Percentiles rank a stretch among this genome's conserved stretches.
phyloP scores from a whole-genome alignment of 2,329 filamentous ascomycete species.

The Cercospora brassicicola region DNA sequence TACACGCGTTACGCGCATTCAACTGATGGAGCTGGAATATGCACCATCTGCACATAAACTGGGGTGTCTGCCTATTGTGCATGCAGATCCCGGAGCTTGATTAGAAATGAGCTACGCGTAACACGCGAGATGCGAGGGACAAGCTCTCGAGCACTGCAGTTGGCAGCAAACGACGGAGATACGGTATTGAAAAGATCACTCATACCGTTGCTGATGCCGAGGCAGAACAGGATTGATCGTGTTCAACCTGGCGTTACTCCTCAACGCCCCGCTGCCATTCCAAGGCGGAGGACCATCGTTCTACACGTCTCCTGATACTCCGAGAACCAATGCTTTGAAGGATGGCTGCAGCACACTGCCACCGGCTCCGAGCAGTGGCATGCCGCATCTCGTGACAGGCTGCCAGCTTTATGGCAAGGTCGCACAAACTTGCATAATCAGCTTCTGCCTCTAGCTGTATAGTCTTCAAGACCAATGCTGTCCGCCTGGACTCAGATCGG shows the following conservation, averaged over 20 bases:
- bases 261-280: background rate
- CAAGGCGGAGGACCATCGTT: background rate
- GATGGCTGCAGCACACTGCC: background rate
- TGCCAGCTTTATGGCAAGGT: background rate
- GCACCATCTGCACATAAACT: background rate
- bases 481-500: slow-evolving; percentile 9
- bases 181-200: background rate
- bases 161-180: background rate
- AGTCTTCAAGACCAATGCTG: background rate
- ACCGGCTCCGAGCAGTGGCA: background rate
- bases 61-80: slow-evolving; percentile 3
- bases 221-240: background rate
- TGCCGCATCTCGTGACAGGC: background rate
- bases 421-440: background rate
- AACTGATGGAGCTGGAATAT: background rate
- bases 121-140: background rate
- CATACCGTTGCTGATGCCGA: background rate
- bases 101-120: slow-evolving; percentile 4
- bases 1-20: background rate
- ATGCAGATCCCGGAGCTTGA: background rate
- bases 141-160: background rate
- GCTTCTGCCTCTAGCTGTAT: background rate
- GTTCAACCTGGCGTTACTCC: background rate
- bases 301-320: background rate
- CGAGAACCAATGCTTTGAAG: background rate